Evolutionary conservation across 148 eudicot genomes (phyloP).

Genomic region (Silene uniflora): DNA sequence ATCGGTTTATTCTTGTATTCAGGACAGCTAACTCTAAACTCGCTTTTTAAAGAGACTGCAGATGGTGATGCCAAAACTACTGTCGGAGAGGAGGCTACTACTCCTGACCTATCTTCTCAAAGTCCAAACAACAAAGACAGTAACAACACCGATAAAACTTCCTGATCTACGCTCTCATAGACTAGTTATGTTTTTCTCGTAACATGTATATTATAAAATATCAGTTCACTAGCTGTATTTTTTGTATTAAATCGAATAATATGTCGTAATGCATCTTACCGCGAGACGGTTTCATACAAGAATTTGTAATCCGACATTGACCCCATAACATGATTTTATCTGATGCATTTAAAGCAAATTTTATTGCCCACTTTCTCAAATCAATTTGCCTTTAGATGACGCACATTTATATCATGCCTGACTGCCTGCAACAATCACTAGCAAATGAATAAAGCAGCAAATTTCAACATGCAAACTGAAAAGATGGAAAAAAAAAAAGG

Average conservation of each 20-base stretch:
- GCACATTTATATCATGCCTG: not conserved
- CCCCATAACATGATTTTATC: not conserved
- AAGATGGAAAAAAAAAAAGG: not conserved
- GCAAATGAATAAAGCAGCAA: slow-evolving; percentile 14
- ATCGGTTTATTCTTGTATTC: slow-evolving; percentile 72
- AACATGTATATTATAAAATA: slow-evolving; percentile 10
- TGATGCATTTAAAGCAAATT: too few species aligned
- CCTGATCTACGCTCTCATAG: slow-evolving; percentile 21
- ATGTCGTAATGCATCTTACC: too few species aligned
- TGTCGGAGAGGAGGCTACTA: slow-evolving; percentile 26
- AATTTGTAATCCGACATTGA: too few species aligned
- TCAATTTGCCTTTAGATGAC: not conserved
- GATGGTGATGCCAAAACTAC: slow-evolving; percentile 22
- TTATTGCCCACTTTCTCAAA: slow-evolving; percentile 3
- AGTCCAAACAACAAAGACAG: slow-evolving; percentile 27
- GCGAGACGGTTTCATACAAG: too few species aligned
- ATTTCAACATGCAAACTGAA: slow-evolving; percentile 4
- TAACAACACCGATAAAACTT: slow-evolving; percentile 44
- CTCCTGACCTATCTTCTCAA: slow-evolving; percentile 30
- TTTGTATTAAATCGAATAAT: too few species aligned
- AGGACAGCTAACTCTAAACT: slow-evolving; percentile 67
- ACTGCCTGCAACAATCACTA: slow-evolving; percentile 9
- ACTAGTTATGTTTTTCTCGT: not conserved
- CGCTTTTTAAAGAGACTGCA: slow-evolving; percentile 45
- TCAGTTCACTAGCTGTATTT: not conserved